Conservation (phyloP, 2,329 filamentous ascomycete species). For the Ceratocystiopsis sp. region DNA sequence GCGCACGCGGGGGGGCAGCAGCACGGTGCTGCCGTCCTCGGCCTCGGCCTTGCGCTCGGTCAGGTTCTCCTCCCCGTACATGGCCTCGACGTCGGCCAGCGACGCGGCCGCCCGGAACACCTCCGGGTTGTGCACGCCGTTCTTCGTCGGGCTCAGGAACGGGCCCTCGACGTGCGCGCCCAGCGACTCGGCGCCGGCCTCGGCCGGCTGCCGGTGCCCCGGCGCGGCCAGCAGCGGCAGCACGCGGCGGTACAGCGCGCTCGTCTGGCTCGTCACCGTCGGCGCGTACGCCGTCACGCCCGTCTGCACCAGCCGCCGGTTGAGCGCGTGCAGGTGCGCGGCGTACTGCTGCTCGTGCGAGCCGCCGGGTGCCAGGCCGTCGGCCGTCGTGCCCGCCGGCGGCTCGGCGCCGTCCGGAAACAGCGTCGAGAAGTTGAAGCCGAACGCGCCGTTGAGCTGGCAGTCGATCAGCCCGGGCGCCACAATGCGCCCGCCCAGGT, state of each 20-base stretch:
- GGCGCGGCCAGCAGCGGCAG: conserved; percentile 66
- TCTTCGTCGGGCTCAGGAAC: conserved; percentile 67
- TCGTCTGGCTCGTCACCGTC: conserved; percentile 64
- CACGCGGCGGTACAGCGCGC: conserved; percentile 67
- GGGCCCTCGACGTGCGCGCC: conserved; percentile 86
- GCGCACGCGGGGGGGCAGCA: conserved; percentile 35
- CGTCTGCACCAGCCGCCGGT: conserved; percentile 53
- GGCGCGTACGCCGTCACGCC: conserved; percentile 81
- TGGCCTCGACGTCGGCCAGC: conserved; percentile 47
- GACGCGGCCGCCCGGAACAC: conserved; percentile 50
- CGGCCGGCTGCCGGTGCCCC: conserved; percentile 37
- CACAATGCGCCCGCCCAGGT: conserved; percentile 69
- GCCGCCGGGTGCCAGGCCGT: no score
- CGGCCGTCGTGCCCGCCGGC: background rate
- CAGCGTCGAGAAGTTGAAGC: conserved; percentile 77
- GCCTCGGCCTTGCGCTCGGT: conserved; percentile 15
- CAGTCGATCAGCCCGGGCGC: conserved; percentile 79
- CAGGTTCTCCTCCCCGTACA: conserved; percentile 60
- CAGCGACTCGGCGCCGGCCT: conserved; percentile 62
- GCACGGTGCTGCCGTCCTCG: conserved; percentile 1
- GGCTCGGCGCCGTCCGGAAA: conserved; percentile 32
- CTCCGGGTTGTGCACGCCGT: conserved; percentile 66
- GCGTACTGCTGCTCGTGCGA: conserved; percentile 41
- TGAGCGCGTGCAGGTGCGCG: conserved; percentile 54
- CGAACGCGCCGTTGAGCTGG: conserved; percentile 82